Evolutionary conservation across 2,329 filamentous ascomycete genomes (phyloP).

Genomic region (Aspergillus caelatus): DNA sequence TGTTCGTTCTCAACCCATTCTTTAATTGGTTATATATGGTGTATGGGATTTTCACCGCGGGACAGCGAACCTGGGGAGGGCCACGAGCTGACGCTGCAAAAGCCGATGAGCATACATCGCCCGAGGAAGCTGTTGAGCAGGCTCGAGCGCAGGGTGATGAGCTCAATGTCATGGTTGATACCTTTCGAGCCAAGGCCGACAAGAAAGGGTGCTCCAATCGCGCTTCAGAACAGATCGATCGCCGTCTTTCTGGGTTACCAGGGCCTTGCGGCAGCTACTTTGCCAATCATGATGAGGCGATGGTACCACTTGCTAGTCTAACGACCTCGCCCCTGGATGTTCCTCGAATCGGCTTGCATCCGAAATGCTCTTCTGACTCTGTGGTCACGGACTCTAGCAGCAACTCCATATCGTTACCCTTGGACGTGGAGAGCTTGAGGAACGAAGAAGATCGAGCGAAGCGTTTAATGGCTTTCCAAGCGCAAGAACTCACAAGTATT

Average conservation of each 20-base stretch:
- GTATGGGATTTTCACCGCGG: conserved; percentile 92
- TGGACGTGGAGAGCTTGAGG: conserved; percentile 75
- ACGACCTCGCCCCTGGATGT: conserved; percentile 49
- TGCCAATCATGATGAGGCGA: conserved; percentile 67
- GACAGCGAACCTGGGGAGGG: conserved; percentile 93
- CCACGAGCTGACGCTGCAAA: conserved; percentile 85
- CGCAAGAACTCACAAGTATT: conserved; percentile 29
- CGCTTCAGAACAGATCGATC: conserved; percentile 74
- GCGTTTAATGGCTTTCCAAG: conserved; percentile 67
- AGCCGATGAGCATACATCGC: conserved; percentile 74
- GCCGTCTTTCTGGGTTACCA: conserved; percentile 74
- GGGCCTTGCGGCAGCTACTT: conserved; percentile 69
- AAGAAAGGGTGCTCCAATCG: conserved; percentile 63
- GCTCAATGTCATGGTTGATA: conserved; percentile 84
- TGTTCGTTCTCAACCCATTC: conserved; percentile 94
- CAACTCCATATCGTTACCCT: conserved; percentile 67
- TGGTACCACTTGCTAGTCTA: conserved; percentile 57
- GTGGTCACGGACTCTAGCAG: conserved; percentile 60
- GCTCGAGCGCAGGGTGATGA: conserved; percentile 81
- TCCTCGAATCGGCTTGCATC: conserved; percentile 54
- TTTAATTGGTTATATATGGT: conserved; percentile 99
- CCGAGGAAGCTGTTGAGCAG: conserved; percentile 80
- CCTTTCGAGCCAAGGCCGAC: conserved; percentile 61
- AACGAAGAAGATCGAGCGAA: conserved; percentile 74
- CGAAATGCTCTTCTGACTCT: conserved; percentile 69